phyloP scores from a whole-genome alignment of 805 yeast species.

The Metschnikowia dekortorum region DNA sequence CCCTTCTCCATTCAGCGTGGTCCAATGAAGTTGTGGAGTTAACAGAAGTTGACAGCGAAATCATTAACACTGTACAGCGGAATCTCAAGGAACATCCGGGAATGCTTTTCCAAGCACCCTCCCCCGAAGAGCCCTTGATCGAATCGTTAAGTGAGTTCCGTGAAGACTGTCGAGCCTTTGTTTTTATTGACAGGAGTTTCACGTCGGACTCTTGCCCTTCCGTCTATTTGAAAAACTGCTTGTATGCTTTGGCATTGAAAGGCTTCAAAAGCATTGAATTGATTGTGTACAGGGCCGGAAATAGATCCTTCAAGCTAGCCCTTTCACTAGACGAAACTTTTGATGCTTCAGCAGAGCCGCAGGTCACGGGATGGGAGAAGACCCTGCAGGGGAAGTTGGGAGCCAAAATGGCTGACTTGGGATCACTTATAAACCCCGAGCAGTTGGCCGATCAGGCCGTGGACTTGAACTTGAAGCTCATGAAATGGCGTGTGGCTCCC shows the following conservation, averaged over 20 bases:
- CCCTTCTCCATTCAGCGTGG: conserved; percentile 59
- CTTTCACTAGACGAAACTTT: conserved; percentile 15
- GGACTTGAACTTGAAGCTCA: conserved; percentile 81
- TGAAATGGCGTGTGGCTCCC: conserved; percentile 97
- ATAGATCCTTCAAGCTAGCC: conserved; percentile 14
- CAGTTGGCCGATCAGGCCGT: conserved; percentile 88
- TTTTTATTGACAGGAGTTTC: conserved; percentile 31
- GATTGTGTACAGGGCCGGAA: conserved; percentile 22
- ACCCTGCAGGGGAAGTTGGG: conserved; percentile 66
- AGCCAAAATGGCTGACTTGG: conserved; percentile 81
- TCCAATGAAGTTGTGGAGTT: conserved; percentile 3
- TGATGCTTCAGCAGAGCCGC: conserved; percentile 25
- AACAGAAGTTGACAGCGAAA: neutral
- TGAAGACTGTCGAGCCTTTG: conserved; percentile 17
- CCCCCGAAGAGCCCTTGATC: neutral
- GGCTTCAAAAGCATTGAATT: conserved; percentile 21
- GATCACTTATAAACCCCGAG: conserved; percentile 73
- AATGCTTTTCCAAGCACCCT: neutral
- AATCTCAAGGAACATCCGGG: neutral
- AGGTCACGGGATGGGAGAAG: conserved; percentile 87
- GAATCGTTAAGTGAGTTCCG: neutral
- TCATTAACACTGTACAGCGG: neutral
- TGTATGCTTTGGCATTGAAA: conserved; percentile 40
- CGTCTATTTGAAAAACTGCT: conserved; percentile 54
- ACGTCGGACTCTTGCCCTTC: conserved; percentile 36